phyloP scores from a whole-genome alignment of 352 stramenopile species.

The Pythium brassicae region DNA sequence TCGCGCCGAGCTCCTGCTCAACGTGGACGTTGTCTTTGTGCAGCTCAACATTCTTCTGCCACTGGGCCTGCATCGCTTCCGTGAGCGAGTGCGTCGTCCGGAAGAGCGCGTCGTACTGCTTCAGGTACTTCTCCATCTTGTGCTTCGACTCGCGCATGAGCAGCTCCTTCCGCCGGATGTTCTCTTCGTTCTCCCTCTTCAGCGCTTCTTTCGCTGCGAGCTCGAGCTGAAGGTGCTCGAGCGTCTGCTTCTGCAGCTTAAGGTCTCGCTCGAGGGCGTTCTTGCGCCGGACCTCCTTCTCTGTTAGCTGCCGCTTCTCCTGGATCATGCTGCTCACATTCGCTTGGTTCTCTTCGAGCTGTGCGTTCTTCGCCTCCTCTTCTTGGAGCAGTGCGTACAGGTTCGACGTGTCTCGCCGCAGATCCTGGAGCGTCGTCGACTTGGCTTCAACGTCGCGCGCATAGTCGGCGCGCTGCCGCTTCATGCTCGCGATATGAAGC shows the following conservation, averaged over 20 bases:
- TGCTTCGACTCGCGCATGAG: constrained; percentile 83
- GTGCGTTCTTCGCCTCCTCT: constrained; percentile 55
- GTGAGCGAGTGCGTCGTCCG: constrained; percentile 89
- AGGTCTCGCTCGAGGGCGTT: constrained; percentile 62
- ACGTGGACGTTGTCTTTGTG: constrained; percentile 80
- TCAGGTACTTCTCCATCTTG: constrained; percentile 95
- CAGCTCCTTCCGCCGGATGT: constrained; percentile 60
- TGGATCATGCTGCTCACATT: constrained; percentile 38
- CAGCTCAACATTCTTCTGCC: constrained; percentile 93
- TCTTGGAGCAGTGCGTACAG: constrained; percentile 56
- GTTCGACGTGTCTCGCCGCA: constrained; percentile 62
- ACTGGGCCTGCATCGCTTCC: constrained; percentile 96
- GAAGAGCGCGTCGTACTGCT: constrained; percentile 94
- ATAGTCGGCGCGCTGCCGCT: constrained; percentile 63
- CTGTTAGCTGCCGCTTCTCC: constrained; percentile 55
- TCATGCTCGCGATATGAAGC: constrained; percentile 61
- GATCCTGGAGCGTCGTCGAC: constrained; percentile 56
- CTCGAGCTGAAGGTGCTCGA: constrained; percentile 46
- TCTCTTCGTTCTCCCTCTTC: constrained; percentile 59
- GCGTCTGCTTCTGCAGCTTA: constrained; percentile 59
- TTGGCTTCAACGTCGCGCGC: constrained; percentile 70
- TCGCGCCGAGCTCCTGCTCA: constrained; percentile 90
- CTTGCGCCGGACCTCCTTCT: constrained; percentile 66
- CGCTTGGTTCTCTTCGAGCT: constrained; percentile 50
- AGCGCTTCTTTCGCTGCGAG: constrained; percentile 33